Conservation (phyloP, 306 rosid genomes). For the Chamaecrista fasciculata region DNA sequence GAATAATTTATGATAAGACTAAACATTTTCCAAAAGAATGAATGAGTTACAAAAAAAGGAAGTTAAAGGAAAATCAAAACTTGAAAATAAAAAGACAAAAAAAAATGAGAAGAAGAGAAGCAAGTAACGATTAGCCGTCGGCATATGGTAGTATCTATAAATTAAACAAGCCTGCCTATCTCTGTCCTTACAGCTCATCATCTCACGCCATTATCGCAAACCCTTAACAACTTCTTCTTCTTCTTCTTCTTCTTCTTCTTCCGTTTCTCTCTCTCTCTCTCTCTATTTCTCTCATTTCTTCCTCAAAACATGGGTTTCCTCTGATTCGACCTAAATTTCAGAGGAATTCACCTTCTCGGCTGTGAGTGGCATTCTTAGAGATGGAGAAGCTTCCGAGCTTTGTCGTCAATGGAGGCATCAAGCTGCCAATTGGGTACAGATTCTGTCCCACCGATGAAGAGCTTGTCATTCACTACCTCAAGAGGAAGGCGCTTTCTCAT, state of each 20-base stretch:
- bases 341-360: background rate
- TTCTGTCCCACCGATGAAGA: conserved; percentile 65
- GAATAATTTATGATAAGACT: no score
- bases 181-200: background rate
- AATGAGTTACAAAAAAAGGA: no score
- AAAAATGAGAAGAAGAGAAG: no score
- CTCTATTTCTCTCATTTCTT: background rate
- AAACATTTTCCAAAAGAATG: no score
- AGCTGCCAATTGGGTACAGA: conserved; percentile 61
- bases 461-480: conserved; percentile 51
- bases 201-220: background rate
- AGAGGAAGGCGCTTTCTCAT: conserved; percentile 37
- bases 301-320: conserved; percentile 3
- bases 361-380: conserved; percentile 7
- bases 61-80: no score
- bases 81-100: background rate
- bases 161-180: background rate
- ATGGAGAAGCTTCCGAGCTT: conserved; percentile 28
- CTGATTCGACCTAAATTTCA: conserved; percentile 6
- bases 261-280: no score
- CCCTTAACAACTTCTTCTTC: no score
- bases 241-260: no score
- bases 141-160: background rate
- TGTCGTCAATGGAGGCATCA: conserved; percentile 34
- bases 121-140: background rate